Evolutionary conservation across 495 filamentous ascomycete genomes (phyloP).

Genomic region (Staphylotrichum longicolle): DNA sequence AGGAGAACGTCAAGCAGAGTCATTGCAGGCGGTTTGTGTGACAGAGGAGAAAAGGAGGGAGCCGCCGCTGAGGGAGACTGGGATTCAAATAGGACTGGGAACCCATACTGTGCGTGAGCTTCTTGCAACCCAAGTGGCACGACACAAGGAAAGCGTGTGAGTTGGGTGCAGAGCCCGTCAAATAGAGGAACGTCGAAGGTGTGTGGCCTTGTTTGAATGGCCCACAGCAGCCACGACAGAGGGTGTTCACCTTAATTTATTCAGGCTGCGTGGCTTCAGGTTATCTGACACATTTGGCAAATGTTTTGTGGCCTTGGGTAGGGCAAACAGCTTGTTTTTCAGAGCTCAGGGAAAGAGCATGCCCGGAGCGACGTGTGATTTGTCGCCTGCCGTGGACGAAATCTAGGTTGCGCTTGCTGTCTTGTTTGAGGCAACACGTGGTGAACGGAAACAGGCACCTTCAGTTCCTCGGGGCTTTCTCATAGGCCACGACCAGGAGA

Average conservation of each 20-base stretch:
- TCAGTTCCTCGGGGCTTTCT: neutral
- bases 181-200: neutral
- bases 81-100: too few species aligned
- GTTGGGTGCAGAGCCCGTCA: neutral
- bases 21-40: neutral
- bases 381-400: neutral
- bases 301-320: neutral
- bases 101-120: neutral
- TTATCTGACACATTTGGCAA: too few species aligned
- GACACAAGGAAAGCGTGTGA: neutral
- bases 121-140: neutral
- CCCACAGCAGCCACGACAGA: neutral
- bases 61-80: too few species aligned
- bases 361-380: neutral
- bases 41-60: neutral
- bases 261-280: neutral
- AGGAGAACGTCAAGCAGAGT: neutral
- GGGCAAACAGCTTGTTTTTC: neutral
- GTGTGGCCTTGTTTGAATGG: neutral
- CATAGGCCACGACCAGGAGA: neutral
- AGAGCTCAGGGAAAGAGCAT: neutral
- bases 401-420: neutral
- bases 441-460: conserved; percentile 18
- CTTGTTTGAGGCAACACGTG: conserved; percentile 16
- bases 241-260: neutral